phyloP scores from a whole-genome alignment of 805 yeast genomes.

The Monosporozyma solicola region DNA sequence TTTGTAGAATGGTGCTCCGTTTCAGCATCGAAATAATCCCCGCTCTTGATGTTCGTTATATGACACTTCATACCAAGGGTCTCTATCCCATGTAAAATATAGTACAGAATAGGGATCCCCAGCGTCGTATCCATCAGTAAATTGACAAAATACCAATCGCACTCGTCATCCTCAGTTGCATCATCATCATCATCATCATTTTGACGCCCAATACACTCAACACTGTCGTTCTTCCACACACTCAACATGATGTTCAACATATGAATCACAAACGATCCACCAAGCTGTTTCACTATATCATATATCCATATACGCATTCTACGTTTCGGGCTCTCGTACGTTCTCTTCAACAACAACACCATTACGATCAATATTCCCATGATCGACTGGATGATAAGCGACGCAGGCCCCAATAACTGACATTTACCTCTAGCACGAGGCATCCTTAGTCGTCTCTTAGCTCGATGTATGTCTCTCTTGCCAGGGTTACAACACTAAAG shows the following conservation, averaged over 20 bases:
- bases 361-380: constrained; percentile 72
- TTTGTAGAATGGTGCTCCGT: constrained; percentile 14
- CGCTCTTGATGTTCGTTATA: constrained; percentile 39
- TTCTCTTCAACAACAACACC: constrained; percentile 66
- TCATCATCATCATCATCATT: constrained; percentile 36
- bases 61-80: constrained; percentile 26
- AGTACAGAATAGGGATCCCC: constrained; percentile 79
- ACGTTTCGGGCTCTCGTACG: constrained; percentile 73
- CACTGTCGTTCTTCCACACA: constrained; percentile 35
- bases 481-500: neutral
- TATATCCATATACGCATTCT: constrained; percentile 84
- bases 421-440: constrained; percentile 28
- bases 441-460: neutral
- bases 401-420: constrained; percentile 75
- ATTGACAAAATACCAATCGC: constrained; percentile 91
- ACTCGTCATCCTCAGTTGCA: constrained; percentile 49
- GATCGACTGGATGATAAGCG: constrained; percentile 64
- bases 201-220: neutral
- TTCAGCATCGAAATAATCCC: constrained; percentile 28
- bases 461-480: neutral
- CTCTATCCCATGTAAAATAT: constrained; percentile 44
- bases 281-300: constrained; percentile 82
- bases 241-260: constrained; percentile 66
- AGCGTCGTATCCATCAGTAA: constrained; percentile 85
- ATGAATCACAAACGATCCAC: constrained; percentile 83